These are phyloP conservation scores for Corinectria fuckeliana DNA, from an alignment of 2,329 filamentous ascomycete species.

Conservation along the genomic window DNA sequence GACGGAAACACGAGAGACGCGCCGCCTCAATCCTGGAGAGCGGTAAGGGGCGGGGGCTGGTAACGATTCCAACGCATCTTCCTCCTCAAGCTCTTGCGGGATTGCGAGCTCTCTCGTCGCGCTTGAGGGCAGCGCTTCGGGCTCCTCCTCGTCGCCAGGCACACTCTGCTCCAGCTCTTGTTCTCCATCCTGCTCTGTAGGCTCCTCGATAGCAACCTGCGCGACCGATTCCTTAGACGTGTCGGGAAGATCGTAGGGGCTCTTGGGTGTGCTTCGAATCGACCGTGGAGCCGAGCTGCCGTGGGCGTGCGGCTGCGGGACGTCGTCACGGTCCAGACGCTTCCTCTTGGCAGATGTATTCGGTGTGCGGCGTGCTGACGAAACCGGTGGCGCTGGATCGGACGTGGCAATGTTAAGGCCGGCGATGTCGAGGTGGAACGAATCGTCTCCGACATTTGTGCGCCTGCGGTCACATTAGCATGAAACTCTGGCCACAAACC, in stretches of 20 bases:
- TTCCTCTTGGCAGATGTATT: constrained; percentile 58
- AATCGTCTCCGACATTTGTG: constrained; percentile 65
- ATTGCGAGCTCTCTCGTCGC: constrained; percentile 14
- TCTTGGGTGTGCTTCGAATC: constrained; percentile 24
- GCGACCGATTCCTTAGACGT: constrained; percentile 39
- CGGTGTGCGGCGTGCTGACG: constrained; percentile 49
- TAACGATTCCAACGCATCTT: constrained; percentile 33
- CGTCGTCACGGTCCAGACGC: constrained; percentile 41
- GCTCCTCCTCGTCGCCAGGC: neutral
- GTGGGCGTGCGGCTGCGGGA: constrained; percentile 16
- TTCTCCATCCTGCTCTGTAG: constrained; percentile 4
- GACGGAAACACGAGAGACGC: constrained; percentile 16
- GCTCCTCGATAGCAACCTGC: constrained; percentile 14
- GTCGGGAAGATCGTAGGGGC: constrained; percentile 41
- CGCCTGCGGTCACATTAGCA: constrained; percentile 45
- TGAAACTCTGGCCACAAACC: neutral
- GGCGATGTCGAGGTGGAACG: constrained; percentile 61
- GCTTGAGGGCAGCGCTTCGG: constrained; percentile 17
- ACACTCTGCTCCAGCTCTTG: constrained; percentile 5
- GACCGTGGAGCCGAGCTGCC: constrained; percentile 26
- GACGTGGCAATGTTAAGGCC: constrained; percentile 44
- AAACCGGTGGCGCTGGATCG: constrained; percentile 28
- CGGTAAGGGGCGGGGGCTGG: constrained; percentile 23
- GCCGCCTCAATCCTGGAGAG: constrained; percentile 23
- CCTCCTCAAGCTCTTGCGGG: constrained; percentile 14